Evolutionary conservation across 352 stramenopile species (phyloP).

Genomic region (Phytophthora citrophthora): DNA sequence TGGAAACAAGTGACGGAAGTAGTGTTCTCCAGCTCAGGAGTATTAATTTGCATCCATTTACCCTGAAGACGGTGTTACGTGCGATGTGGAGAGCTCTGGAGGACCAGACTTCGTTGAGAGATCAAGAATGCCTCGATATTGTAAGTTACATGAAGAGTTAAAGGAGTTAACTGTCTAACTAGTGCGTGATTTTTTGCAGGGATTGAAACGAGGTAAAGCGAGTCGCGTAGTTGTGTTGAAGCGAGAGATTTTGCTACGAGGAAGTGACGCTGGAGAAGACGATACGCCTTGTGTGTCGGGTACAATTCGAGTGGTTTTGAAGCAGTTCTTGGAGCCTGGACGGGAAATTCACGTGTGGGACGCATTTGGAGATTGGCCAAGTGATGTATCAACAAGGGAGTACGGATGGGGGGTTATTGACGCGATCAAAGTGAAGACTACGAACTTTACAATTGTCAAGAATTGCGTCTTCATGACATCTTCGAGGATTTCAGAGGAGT

Average conservation of each 20-base stretch:
- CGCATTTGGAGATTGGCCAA: conserved; percentile 13
- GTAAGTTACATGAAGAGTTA: conserved; percentile 5
- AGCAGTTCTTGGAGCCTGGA: conserved; percentile 23
- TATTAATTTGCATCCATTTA: conserved; percentile 5
- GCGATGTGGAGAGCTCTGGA: conserved; percentile 15
- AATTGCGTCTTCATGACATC: conserved; percentile 25
- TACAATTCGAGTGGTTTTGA: conserved; percentile 19
- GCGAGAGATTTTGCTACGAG: conserved; percentile 18
- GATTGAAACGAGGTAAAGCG: conserved; percentile 2
- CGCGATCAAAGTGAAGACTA: conserved; percentile 5
- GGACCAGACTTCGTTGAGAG: conserved; percentile 12
- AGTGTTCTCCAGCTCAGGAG: conserved; percentile 16
- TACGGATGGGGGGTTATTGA: conserved; percentile 18
- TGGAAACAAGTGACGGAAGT: conserved; percentile 4
- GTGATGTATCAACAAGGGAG: conserved; percentile 15
- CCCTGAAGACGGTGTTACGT: conserved; percentile 2
- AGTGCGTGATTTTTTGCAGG: background rate
- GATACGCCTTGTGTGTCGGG: conserved; percentile 2
- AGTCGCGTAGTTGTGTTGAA: conserved; percentile 19
- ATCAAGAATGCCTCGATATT: conserved; percentile 9
- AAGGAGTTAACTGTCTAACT: background rate
- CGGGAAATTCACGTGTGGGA: conserved; percentile 28
- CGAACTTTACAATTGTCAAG: conserved; percentile 8
- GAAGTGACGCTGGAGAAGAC: conserved; percentile 4
- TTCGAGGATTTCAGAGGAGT: background rate